Evolutionary conservation across 1,284 basidiomycete species (phyloP).

Genomic region (Puccinia horiana): DNA sequence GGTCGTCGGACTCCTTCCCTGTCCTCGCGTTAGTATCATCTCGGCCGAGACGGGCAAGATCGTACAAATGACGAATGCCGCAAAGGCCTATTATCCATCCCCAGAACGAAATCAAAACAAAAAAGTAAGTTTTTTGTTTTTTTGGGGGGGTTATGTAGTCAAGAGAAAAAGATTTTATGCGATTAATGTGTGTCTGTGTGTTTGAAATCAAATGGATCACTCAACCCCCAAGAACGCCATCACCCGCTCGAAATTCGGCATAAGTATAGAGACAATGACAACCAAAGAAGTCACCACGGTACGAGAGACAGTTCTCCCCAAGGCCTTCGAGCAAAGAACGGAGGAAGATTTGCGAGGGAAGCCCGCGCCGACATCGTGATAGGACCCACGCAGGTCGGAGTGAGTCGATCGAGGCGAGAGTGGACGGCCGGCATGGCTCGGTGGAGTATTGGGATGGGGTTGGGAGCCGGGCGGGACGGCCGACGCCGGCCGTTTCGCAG

Average conservation of each 20-base stretch:
- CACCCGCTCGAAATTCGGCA: constrained; percentile 43
- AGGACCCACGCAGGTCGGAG: background rate
- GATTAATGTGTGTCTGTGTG: no score
- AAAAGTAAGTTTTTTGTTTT: no score
- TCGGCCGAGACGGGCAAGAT: constrained; percentile 38
- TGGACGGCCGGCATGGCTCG: background rate
- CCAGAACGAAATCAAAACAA: no score
- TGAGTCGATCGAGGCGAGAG: constrained; percentile 23
- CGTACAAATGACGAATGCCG: constrained; percentile 43
- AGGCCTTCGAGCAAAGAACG: constrained; percentile 16
- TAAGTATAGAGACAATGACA: constrained; percentile 38
- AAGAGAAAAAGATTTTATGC: no score
- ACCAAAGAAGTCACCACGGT: constrained; percentile 33
- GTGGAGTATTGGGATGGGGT: background rate
- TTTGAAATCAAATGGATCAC: background rate
- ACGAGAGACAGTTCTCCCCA: constrained; percentile 27
- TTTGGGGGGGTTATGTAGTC: no score
- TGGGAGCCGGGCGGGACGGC: background rate
- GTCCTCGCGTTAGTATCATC: constrained; percentile 14
- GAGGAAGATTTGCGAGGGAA: background rate
- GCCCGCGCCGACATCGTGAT: background rate
- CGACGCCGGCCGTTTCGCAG: background rate
- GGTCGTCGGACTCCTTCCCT: background rate
- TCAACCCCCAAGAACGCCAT: constrained; percentile 46
- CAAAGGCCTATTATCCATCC: constrained; percentile 27